phyloP scores from a whole-genome alignment of 768 basidiomycete genomes.

The Psilocybe subaeruginosa region DNA sequence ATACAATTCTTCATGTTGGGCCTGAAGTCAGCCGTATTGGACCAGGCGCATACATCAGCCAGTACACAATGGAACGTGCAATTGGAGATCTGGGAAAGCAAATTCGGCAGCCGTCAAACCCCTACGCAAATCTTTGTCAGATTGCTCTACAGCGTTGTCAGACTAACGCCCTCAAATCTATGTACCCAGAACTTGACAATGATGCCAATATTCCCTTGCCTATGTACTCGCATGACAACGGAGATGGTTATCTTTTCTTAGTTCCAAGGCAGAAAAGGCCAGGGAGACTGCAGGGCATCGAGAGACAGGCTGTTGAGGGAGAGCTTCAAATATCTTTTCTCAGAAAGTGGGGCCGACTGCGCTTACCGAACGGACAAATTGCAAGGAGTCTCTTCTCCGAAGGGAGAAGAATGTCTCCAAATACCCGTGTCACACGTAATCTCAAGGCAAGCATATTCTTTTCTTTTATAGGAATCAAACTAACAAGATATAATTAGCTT shows the following conservation, averaged over 20 bases:
- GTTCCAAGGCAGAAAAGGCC: too few relatives aligned
- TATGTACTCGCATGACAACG: slow-evolving; percentile 8
- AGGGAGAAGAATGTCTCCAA: slow-evolving; percentile 5
- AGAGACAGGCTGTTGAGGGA: neutral
- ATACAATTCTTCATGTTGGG: slow-evolving; percentile 29
- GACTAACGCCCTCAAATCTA: slow-evolving; percentile 13
- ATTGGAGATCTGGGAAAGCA: slow-evolving; percentile 33
- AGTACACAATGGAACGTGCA: slow-evolving; percentile 35
- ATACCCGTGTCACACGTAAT: slow-evolving; percentile 17
- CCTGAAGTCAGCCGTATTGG: slow-evolving; percentile 25
- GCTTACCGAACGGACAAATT: slow-evolving; percentile 40
- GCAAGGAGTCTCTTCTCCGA: slow-evolving; percentile 35
- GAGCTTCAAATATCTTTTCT: neutral
- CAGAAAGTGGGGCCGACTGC: slow-evolving; percentile 34
- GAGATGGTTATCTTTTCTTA: slow-evolving; percentile 6
- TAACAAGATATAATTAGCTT: neutral
- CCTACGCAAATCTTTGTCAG: slow-evolving; percentile 18
- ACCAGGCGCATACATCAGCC: slow-evolving; percentile 5
- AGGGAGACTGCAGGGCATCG: too few relatives aligned
- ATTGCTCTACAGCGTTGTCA: slow-evolving; percentile 11
- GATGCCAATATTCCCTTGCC: neutral
- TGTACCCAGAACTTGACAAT: slow-evolving; percentile 15
- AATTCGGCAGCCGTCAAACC: slow-evolving; percentile 19
- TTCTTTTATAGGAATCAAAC: neutral
- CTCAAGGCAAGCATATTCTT: slow-evolving; percentile 4